Evolutionary conservation across 176 grass and related monocot species (phyloP).

Genomic region (Phoenix dactylifera): DNA sequence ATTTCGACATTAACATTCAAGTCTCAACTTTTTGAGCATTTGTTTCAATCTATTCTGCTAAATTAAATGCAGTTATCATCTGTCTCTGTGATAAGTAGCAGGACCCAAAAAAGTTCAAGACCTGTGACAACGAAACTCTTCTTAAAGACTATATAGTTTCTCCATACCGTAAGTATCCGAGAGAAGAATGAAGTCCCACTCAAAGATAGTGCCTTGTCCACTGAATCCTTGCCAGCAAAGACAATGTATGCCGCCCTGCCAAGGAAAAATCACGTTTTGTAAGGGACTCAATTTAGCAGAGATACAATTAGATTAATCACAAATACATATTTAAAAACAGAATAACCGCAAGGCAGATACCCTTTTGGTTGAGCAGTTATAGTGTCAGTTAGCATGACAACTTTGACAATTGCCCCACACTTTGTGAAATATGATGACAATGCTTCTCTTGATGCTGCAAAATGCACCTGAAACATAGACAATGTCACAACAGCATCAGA

Average conservation of each 20-base stretch:
- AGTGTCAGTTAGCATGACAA: conserved; percentile 51
- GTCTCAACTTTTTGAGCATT: too few relatives aligned
- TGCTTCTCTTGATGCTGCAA: conserved; percentile 78
- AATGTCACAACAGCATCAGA: not conserved
- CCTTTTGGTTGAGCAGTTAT: conserved; percentile 78
- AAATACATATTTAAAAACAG: not conserved
- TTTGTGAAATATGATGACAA: conserved; percentile 59
- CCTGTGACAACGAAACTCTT: not conserved
- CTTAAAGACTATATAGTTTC: not conserved
- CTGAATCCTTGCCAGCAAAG: conserved; percentile 62
- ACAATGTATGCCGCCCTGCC: conserved; percentile 58
- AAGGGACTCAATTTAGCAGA: too few relatives aligned
- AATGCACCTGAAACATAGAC: conserved; percentile 60
- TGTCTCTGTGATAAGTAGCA: too few relatives aligned
- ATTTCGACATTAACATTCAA: too few relatives aligned
- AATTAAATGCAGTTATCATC: too few relatives aligned
- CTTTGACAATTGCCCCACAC: conserved; percentile 59
- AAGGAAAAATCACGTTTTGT: conserved; percentile 2
- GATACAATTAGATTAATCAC: not conserved
- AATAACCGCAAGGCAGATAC: conserved; percentile 18
- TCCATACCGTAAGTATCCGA: conserved; percentile 59
- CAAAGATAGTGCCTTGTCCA: conserved; percentile 61
- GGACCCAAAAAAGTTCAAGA: too few relatives aligned
- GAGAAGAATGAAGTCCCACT: conserved; percentile 67
- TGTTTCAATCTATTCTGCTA: too few relatives aligned